Base-by-base conservation (phyloP, 306 rosid genomes). In the Quercus bicolor region DNA sequence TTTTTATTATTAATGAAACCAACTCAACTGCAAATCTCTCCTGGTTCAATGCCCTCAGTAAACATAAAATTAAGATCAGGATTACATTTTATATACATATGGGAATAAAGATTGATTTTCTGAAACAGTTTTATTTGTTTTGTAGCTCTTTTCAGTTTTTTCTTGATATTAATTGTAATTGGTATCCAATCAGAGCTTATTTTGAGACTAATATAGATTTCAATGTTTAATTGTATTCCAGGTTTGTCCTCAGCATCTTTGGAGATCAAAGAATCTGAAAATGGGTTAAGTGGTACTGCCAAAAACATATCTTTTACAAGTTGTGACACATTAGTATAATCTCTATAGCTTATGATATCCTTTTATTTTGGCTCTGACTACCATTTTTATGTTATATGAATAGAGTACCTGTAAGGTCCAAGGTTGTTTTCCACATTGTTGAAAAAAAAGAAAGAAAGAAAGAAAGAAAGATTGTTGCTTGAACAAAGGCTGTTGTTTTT, bases 231-330 rank as follows among this genome's bases (percentile, higher is more conserved):
- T 56, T 82, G 53, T 74, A 62, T 75, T 81, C 68, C 86, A 94
- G 97, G 98, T 70, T 82, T 94, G 78, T 94, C 98, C 29, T 85
- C 98, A 4, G 96, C 97, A 20, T 94, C 98, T 75, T 84, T 94
- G 86, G 93, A 92, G 87, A 89, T 94, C 79, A 57, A 83, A 55
- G 97, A 94, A 56, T 84, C 89, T 79, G 97, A 85, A 86, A 90
- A 77, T 60, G 89, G 89, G 75, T 33, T 7, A 71, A 70, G 57
- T 48, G 93, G 91, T 85, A 85, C 55, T 43, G 57, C 16, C 37
- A 21, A 13, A 18, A 10, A 52, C 33, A 12, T 24, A 68, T 12
- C 10, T 75, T 72, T 62, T 73, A 20, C 33, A 16, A 55, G 20
- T 62, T 72, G 31, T n/a, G 48, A 26, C 68, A 40, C 54, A 1